Conservation (phyloP, 1,139 yeast species). For the Yamadazyma atlantica region DNA sequence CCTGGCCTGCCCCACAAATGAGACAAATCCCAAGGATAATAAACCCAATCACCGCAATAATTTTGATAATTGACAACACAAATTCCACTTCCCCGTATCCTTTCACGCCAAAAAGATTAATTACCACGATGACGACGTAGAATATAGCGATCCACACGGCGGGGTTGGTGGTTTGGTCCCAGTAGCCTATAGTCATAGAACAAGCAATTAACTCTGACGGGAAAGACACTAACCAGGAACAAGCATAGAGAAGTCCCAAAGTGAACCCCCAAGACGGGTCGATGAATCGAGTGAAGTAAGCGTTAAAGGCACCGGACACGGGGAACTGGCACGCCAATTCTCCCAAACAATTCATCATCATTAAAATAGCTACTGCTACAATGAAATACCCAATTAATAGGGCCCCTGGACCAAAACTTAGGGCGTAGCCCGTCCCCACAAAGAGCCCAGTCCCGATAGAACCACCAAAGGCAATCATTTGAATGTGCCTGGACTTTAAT, state of each 20-base stretch:
- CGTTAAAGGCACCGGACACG: slow-evolving; percentile 59
- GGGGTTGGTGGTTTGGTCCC: slow-evolving; percentile 38
- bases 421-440: slow-evolving; percentile 71
- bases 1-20: slow-evolving; percentile 47
- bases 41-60: slow-evolving; percentile 44
- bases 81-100: slow-evolving; percentile 51
- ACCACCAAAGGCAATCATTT: slow-evolving; percentile 49
- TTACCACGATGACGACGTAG: slow-evolving; percentile 33
- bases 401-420: slow-evolving; percentile 67
- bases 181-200: slow-evolving; percentile 41
- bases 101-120: slow-evolving; percentile 44
- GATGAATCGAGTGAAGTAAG: slow-evolving; percentile 56
- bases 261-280: slow-evolving; percentile 65
- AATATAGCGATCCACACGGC: slow-evolving; percentile 47
- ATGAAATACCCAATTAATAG: slow-evolving; percentile 51
- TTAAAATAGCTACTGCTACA: slow-evolving; percentile 45
- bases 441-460: slow-evolving; percentile 49
- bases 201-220: slow-evolving; percentile 49
- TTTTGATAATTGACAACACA: slow-evolving; percentile 39
- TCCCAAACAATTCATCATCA: slow-evolving; percentile 59
- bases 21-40: slow-evolving; percentile 35
- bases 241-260: slow-evolving; percentile 40
- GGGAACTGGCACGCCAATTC: slow-evolving; percentile 64
- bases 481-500: slow-evolving; percentile 41
- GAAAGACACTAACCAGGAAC: slow-evolving; percentile 43